Evolutionary conservation across 768 basidiomycete genomes (phyloP).

Genomic region (Leccinum fibrillosum): DNA sequence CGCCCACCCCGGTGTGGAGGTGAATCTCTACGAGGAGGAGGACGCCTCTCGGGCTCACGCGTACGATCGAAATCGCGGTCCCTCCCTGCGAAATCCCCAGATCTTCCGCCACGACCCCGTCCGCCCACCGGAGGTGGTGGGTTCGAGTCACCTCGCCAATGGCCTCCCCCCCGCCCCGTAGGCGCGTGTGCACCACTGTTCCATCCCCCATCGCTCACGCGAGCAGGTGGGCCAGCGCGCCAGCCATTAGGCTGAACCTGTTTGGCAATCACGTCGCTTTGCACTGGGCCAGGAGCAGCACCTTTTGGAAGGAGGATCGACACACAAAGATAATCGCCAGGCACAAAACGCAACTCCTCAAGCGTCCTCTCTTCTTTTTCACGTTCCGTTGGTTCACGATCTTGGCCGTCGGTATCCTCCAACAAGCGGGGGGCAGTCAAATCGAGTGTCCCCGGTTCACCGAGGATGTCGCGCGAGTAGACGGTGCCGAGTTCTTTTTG

Average conservation of each 20-base stretch:
- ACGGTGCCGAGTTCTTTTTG: conserved; percentile 81
- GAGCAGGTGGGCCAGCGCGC: conserved; percentile 35
- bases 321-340: conserved; percentile 76
- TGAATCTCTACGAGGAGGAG: conserved; percentile 44
- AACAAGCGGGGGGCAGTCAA: conserved; percentile 58
- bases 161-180: conserved; percentile 56
- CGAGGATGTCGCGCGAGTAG: conserved; percentile 81
- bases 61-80: conserved; percentile 37
- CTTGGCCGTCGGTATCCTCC: conserved; percentile 43
- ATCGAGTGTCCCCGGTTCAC: conserved; percentile 66
- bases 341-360: conserved; percentile 75
- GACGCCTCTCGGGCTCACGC: conserved; percentile 46
- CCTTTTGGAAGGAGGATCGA: conserved; percentile 76
- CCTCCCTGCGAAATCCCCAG: conserved; percentile 32
- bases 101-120: conserved; percentile 42
- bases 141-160: conserved; percentile 74
- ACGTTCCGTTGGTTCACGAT: conserved; percentile 36
- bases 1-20: conserved; percentile 47
- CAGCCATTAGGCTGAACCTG: conserved; percentile 35
- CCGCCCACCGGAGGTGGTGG: conserved; percentile 39
- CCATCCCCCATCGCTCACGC: conserved; percentile 50
- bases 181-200: conserved; percentile 36
- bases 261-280: conserved; percentile 42
- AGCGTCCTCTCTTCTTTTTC: conserved; percentile 68
- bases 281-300: conserved; percentile 38